Base-by-base conservation (phyloP, 2,329 filamentous ascomycete genomes). In the Byssochlamys sp. region DNA sequence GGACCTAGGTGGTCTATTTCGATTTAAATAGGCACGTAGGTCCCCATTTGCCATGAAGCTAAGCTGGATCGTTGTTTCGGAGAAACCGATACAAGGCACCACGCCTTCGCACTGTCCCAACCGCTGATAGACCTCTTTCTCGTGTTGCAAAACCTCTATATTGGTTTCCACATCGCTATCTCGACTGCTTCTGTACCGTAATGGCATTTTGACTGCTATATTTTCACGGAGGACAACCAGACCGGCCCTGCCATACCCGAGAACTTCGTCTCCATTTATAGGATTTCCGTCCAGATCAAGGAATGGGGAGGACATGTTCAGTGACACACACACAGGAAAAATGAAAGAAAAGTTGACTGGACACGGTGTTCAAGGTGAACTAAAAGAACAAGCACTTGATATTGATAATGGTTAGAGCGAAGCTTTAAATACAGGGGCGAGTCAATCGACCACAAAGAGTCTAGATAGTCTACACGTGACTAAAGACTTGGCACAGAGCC, bases 41-140 rank as follows among this genome's bases (percentile, higher is more conserved):
- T 68, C 64, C 14, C 67, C 66, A 59, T 69, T 65, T 50, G 57
- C 58, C 63, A 68, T 66, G 33, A 58, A 59, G 26, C 54, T 61
- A n/a, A 67, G 62, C 53, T 63, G 58, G 9, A 57, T 66, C 35
- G 60, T 39, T 54, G 60, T 52, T 2, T 26, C n/a, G 11, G 59
- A 61, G 49, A 61, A 59, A 14, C 50, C 50, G 50, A 25, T 27
- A 27, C 25, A 52, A 26, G 50, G 27, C 26, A 68, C 61, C 54
- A 68, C 52, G 19, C 59, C 63, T 45, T 61, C 53, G 53, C 50
- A 55, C 31, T 51, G 58, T 12, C 58, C 52, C 35, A 66, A 57
- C 24, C 64, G 29, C 29, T 31, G 29, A 31, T 31, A 31, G 4
- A 64, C 57, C 45, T 61, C 59, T 60, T 65, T 59, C 49, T 67